These are phyloP conservation scores for Pseudozyma hubeiensis DNA, from an alignment of 1,284 basidiomycete genomes.

Conservation along the genomic window DNA sequence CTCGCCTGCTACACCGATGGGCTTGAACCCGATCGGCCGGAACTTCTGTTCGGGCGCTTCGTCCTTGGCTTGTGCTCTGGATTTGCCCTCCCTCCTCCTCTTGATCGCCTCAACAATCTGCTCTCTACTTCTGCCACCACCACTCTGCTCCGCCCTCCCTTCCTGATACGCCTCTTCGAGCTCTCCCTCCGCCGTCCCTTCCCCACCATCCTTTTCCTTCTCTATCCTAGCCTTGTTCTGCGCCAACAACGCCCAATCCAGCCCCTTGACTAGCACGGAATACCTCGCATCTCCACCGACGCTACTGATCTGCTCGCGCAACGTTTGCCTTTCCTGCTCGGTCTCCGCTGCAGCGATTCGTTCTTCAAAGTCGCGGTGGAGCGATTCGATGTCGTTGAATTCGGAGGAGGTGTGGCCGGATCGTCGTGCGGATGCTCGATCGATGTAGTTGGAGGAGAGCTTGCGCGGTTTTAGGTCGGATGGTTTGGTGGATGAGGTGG, in stretches of 20 bases:
- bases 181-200: slow-evolving; percentile 77
- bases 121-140: slow-evolving; percentile 71
- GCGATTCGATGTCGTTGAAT: slow-evolving; percentile 76
- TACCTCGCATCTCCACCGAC: slow-evolving; percentile 89
- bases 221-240: slow-evolving; percentile 78
- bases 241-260: slow-evolving; percentile 85
- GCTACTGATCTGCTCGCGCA: slow-evolving; percentile 81
- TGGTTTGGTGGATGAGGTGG: slow-evolving; percentile 12
- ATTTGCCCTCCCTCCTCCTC: slow-evolving; percentile 71
- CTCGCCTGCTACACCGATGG: slow-evolving; percentile 73
- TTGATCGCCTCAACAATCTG: slow-evolving; percentile 81
- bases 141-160: slow-evolving; percentile 31
- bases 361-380: slow-evolving; percentile 82
- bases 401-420: slow-evolving; percentile 25
- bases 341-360: slow-evolving; percentile 72
- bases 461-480: slow-evolving; percentile 35
- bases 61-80: slow-evolving; percentile 72
- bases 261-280: slow-evolving; percentile 87
- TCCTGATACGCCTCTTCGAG: slow-evolving; percentile 78
- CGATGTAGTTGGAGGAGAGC: slow-evolving; percentile 26
- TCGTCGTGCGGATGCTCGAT: slow-evolving; percentile 47
- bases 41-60: slow-evolving; percentile 72
- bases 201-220: slow-evolving; percentile 53
- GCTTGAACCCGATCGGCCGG: slow-evolving; percentile 75
- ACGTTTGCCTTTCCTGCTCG: slow-evolving; percentile 72